These are phyloP conservation scores for Silene vulgaris DNA, from an alignment of 179 eudicot genomes.

Conservation along the genomic window DNA sequence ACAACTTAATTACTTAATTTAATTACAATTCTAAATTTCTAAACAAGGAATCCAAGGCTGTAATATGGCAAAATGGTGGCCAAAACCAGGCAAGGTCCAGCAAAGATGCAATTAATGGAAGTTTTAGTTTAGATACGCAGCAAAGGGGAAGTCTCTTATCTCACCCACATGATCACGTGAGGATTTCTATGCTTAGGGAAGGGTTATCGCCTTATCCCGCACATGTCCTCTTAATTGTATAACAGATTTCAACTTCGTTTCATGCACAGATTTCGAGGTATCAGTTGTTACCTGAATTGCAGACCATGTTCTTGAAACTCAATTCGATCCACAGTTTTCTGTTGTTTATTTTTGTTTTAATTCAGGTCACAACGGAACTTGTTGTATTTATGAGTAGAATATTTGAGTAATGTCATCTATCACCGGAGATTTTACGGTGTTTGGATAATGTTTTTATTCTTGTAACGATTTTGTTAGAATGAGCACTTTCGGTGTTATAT, in stretches of 20 bases:
- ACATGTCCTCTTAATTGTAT: not conserved
- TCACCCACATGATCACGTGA: constrained; percentile 13
- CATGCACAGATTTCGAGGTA: not conserved
- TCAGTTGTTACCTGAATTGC: not conserved
- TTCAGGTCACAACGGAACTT: not conserved
- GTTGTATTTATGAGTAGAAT: not conserved
- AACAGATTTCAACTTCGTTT: not conserved
- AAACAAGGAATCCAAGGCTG: too few species aligned
- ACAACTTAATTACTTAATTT: too few species aligned
- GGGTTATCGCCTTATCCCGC: not conserved
- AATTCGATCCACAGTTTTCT: not conserved
- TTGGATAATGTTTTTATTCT: too few species aligned
- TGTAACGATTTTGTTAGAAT: too few species aligned
- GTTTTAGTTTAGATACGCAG: not conserved
- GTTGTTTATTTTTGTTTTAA: not conserved
- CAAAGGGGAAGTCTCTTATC: not conserved
- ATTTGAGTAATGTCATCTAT: too few species aligned
- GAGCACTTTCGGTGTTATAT: too few species aligned
- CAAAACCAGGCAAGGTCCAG: not conserved
- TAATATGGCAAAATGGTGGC: not conserved
- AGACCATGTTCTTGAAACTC: not conserved
- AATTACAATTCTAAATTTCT: too few species aligned
- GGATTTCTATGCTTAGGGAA: not conserved
- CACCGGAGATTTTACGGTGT: not conserved
- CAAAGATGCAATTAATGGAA: not conserved